Evolutionary conservation across 176 grass and related monocot genomes (phyloP), one percentile per base, ranked within the genome.

Genomic region (Lolium multiflorum): DNA sequence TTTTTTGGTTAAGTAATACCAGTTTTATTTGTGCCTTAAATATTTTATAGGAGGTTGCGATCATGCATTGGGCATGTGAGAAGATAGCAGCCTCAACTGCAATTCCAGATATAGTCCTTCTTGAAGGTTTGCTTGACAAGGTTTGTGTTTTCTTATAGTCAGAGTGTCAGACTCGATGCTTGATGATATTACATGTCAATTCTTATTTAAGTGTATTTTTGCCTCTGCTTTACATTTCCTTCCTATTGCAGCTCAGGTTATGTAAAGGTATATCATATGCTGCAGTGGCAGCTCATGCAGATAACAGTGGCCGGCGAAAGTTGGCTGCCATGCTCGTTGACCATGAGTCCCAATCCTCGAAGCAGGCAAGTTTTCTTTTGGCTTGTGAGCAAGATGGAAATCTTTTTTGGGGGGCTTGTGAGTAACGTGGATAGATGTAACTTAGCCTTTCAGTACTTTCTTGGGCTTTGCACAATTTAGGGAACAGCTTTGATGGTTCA

Each of bases 201-300:
- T 20, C 35, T 20, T 80, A 58, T 66, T 60, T 37, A 43, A 26
- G 50, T 80, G 6, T 58, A 68, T 46, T 54, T 55, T 26, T n/a
- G 52, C 50, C 75, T 35, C 38, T 86, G 50, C 35, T 84, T 78
- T 80, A 76, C 67, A 80, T 51, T 26, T 81, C 51, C 12, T 85
- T 90, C 62, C 20, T 92, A 73, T 91, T 82, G 31, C 90, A 99
- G 97, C 91, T 99, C 54, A 94, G 82, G 82, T 92, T 99, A 91
- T 96, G 97, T 83, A 96, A 99, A 92, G 89, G 92, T 62, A 99
- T 99, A 99, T 99, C 97, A 43, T 96, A 92, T 90, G 97, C 97
- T 71, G 92, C 94, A 41, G 90, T 99, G 79, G 94, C 97, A 50
- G 92, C 97, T 88, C 97, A 99, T 96, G 97, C 97, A 87, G 97